A percentile compares a stretch with the other conserved stretches of the same genome.
Conservation (phyloP, 2,329 filamentous ascomycete genomes). For the Aspergillus fischeri region DNA sequence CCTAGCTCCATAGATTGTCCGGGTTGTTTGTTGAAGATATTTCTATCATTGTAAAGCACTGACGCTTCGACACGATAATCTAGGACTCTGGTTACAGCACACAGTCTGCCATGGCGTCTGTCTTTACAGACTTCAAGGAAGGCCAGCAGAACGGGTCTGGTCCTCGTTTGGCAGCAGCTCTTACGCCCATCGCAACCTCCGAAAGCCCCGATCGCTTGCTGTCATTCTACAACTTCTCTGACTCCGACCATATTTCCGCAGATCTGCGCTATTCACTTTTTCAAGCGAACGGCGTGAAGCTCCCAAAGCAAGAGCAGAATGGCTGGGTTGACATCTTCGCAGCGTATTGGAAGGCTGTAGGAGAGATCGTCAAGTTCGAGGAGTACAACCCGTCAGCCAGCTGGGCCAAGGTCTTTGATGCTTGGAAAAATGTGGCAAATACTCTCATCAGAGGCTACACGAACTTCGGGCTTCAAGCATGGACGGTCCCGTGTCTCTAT, state of each 20-base stretch:
- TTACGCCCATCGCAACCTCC: slow-evolving; percentile 65
- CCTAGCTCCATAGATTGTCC: neutral
- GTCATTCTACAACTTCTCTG: slow-evolving; percentile 68
- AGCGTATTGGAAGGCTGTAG: slow-evolving; percentile 77
- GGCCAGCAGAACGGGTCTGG: slow-evolving; percentile 65
- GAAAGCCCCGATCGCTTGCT: slow-evolving; percentile 63
- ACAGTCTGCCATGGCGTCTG: slow-evolving; percentile 58
- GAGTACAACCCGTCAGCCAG: slow-evolving; percentile 52
- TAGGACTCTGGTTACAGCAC: slow-evolving; percentile 4
- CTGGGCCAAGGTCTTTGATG: slow-evolving; percentile 78
- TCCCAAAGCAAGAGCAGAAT: slow-evolving; percentile 64
- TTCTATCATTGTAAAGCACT: neutral
- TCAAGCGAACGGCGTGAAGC: slow-evolving; percentile 52
- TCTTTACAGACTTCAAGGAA: slow-evolving; percentile 69
- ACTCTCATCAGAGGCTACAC: slow-evolving; percentile 77
- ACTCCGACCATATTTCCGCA: slow-evolving; percentile 59
- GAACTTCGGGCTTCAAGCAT: slow-evolving; percentile 71
- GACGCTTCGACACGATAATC: neutral
- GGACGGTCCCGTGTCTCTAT: slow-evolving; percentile 91
- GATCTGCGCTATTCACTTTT: slow-evolving; percentile 70
- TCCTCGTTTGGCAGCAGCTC: slow-evolving; percentile 66
- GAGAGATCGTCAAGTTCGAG: slow-evolving; percentile 66
- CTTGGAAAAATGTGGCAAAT: slow-evolving; percentile 82
- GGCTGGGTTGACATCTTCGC: slow-evolving; percentile 87
- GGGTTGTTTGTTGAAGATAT: neutral